Evolutionary conservation across 176 grass and related monocot species (phyloP), one percentile per base, ranked within the genome.

Genomic region (Hyparrhenia diplandra): DNA sequence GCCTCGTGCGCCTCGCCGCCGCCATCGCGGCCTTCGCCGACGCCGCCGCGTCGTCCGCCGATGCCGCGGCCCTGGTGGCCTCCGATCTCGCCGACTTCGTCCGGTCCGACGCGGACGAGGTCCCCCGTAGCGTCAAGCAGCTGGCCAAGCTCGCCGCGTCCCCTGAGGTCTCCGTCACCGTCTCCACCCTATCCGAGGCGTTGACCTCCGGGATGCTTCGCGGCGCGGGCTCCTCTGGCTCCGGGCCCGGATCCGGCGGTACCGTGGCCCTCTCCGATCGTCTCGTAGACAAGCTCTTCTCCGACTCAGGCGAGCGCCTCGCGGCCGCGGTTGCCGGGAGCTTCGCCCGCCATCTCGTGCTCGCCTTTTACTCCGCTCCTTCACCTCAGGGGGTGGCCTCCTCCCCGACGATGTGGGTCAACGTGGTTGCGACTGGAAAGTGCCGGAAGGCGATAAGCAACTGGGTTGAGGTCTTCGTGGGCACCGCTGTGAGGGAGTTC

Each of bases 211-310:
- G 97, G 16, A 24, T 96, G 5, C 60, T 83, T 30, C 86, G 82
- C 23, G 89, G 76, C 20, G 46, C 82, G 16, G 73, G 73, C 16
- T 84, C 86, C 42, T 76, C 84, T 52, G 8, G 57, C 45, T 32
- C 88, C 14, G 74, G 40, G 20, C 40, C 63, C 4, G 82, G 32
- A 1, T 42, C 55, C 71, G 41, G 63, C 31, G 75, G 74, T 0
- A 6, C 25, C 13, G 52, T 12, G 3, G 67, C 65, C 83, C 83
- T 99, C 54, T 63, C 89, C 23, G 93, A 96, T 42, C 88, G 89
- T 29, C 40, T 99, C 58, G 67, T 94, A 20, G 97, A 99, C 60
- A 99, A 88, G 89, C 43, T 99, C 67, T 93, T 99, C 75, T 99
- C 97, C 1, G 60, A 74, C 9, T 81, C 88, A 0, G 93, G 97